phyloP scores from a whole-genome alignment of 257 asterid species.

The Knoxia roxburghii region DNA sequence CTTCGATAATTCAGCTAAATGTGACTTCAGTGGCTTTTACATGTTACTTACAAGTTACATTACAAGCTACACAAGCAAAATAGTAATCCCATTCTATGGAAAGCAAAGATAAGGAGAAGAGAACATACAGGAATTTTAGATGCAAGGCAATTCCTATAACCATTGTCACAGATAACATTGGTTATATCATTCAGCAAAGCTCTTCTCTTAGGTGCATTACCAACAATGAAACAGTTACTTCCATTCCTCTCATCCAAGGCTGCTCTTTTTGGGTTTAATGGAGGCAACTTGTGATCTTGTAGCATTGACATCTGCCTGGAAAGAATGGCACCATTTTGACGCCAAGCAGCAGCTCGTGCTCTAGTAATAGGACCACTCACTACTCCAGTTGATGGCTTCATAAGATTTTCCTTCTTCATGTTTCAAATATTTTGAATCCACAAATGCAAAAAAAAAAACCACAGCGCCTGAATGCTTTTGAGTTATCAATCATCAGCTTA shows the following conservation, averaged over 20 bases:
- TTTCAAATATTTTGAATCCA: not conserved
- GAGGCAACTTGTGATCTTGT: constrained; percentile 1
- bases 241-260: constrained; percentile 11
- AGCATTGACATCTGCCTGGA: constrained; percentile 1
- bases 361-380: constrained; percentile 12
- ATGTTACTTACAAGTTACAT: not conserved
- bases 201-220: constrained; percentile 15
- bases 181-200: constrained; percentile 14
- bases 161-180: constrained; percentile 11
- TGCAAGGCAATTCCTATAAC: constrained; percentile 1
- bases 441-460: constrained; percentile 2
- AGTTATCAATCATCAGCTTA: not conserved
- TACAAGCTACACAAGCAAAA: too few relatives aligned
- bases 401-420: constrained; percentile 22
- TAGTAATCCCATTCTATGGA: not conserved
- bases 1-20: too few relatives aligned
- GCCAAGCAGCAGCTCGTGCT: constrained; percentile 3
- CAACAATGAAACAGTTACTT: not conserved
- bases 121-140: constrained; percentile 10
- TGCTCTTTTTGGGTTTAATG: constrained; percentile 2
- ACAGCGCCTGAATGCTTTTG: not conserved
- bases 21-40: too few relatives aligned
- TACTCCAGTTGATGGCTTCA: constrained; percentile 6
- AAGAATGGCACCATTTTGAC: not conserved
- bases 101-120: not conserved